These are phyloP conservation scores for Pseudogymnoascus sp. DNA, from an alignment of 2,329 filamentous ascomycete genomes.

Conservation along the genomic window DNA sequence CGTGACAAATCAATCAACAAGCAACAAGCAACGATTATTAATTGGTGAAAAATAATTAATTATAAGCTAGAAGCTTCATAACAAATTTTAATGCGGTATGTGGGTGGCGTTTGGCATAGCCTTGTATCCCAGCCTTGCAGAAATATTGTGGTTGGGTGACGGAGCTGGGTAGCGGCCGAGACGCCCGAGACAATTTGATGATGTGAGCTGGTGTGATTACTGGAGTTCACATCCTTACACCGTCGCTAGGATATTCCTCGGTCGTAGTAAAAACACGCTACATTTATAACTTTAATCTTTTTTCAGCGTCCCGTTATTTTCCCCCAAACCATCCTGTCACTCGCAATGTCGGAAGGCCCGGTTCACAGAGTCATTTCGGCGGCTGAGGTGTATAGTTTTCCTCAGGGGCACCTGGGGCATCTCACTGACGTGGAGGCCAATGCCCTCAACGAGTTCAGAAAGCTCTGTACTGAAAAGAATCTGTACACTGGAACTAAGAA, in stretches of 20 bases:
- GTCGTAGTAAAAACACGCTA: background rate
- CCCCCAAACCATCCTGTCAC: background rate
- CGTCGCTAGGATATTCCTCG: background rate
- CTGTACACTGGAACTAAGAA: conserved; percentile 42
- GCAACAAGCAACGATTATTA: background rate
- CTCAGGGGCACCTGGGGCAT: conserved; percentile 72
- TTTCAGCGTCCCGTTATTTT: background rate
- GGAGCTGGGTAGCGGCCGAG: background rate
- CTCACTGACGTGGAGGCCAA: conserved; percentile 60
- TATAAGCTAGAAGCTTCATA: background rate
- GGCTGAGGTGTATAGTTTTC: conserved; percentile 46
- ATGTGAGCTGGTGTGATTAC: background rate
- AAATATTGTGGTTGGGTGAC: background rate
- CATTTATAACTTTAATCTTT: background rate
- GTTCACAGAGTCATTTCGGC: conserved; percentile 25
- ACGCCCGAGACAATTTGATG: background rate
- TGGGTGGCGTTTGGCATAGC: background rate
- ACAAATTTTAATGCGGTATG: background rate
- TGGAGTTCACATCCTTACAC: background rate
- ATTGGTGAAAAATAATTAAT: background rate
- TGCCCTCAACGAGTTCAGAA: conserved; percentile 65
- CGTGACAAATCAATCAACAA: background rate
- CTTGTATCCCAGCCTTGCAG: background rate
- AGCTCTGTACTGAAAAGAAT: conserved; percentile 53
- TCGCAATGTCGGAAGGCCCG: conserved; percentile 9